Evolutionary conservation across 2,329 filamentous ascomycete species (phyloP), one percentile per base, ranked within the genome.

Genomic region (Stemphylium beticola): DNA sequence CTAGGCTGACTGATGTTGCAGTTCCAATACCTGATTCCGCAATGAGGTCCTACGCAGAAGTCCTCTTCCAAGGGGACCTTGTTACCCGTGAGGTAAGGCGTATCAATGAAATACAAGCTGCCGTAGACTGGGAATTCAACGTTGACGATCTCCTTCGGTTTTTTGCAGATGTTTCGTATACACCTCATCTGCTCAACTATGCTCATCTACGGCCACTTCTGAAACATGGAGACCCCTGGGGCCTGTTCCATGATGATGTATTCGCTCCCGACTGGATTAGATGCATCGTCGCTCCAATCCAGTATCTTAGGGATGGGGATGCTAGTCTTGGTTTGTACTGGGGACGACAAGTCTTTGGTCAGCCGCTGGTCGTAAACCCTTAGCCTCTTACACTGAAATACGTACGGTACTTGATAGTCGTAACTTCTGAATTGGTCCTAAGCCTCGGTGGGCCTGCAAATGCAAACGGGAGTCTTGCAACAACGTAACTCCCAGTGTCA

Each of bases 361-460:
- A 22, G 20, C 6, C 20, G 20, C 20, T 22, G 20, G 20, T 22
- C 20, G 20, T 22, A 22, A 4, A 22, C 20, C 20, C 20, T 22
- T 4, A 22, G 20, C 20, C 6, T 22, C 20, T 22, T 22, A 22
- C 50, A 49, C 24, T 37, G 40, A n/a, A 37, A 11, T 9, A 46
- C 33, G 7, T 67, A 79, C 77, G 39, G 55, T 76, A 80, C 41
- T 63, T 62, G 41, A 81, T 76, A 1, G 78, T 81, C 24, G 79
- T 78, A 58, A 81, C 77, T 63, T 81, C 76, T 20, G 78, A 80
- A 50, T 65, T 69, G 4, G 76, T 80, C 0, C 67, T 72, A 17
- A 78, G 62, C 38, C 62, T 67, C 36, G 62, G 41, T 8, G 75
- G 76, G 9, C 77, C 77, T 57, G 76, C 74, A 31, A 77, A 39